These are phyloP conservation scores for Phytophthora vignae DNA, from an alignment of 352 stramenopile genomes.

Conservation along the genomic window DNA sequence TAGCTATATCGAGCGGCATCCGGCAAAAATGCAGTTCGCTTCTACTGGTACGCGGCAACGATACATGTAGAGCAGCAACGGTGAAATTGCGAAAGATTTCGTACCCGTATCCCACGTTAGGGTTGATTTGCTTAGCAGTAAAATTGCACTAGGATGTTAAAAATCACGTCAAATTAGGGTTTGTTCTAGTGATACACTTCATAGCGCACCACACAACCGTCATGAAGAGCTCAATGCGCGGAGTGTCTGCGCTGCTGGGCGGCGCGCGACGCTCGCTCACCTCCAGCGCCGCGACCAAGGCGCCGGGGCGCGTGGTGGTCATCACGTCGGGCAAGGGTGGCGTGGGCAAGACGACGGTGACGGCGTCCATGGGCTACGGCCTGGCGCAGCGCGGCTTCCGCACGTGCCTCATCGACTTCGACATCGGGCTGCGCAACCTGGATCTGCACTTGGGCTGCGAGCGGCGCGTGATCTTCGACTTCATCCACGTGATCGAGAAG, in stretches of 20 bases:
- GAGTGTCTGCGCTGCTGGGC: constrained; percentile 15
- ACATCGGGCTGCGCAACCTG: constrained; percentile 94
- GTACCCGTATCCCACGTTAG: too few relatives aligned
- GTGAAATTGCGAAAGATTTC: too few relatives aligned
- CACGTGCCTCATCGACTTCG: constrained; percentile 95
- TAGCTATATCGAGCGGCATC: too few relatives aligned
- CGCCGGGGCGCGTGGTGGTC: constrained; percentile 81
- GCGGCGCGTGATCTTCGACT: constrained; percentile 95
- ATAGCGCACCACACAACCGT: not conserved
- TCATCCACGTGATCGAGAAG: constrained; percentile 94
- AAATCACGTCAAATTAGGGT: not conserved
- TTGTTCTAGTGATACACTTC: not conserved
- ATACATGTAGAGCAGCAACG: too few relatives aligned
- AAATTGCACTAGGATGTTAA: not conserved
- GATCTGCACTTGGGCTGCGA: constrained; percentile 94
- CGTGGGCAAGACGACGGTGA: constrained; percentile 94
- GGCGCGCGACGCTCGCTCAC: constrained; percentile 15
- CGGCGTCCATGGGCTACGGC: constrained; percentile 88
- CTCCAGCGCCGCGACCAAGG: constrained; percentile 12
- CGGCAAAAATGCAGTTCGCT: too few relatives aligned
- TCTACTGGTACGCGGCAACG: too few relatives aligned
- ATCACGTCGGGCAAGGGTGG: constrained; percentile 94
- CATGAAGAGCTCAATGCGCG: constrained; percentile 24
- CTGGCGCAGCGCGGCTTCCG: constrained; percentile 83
- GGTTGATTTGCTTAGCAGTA: not conserved